Base-by-base conservation (phyloP, 495 filamentous ascomycete species). In the Aspergillus bertholletiae region DNA sequence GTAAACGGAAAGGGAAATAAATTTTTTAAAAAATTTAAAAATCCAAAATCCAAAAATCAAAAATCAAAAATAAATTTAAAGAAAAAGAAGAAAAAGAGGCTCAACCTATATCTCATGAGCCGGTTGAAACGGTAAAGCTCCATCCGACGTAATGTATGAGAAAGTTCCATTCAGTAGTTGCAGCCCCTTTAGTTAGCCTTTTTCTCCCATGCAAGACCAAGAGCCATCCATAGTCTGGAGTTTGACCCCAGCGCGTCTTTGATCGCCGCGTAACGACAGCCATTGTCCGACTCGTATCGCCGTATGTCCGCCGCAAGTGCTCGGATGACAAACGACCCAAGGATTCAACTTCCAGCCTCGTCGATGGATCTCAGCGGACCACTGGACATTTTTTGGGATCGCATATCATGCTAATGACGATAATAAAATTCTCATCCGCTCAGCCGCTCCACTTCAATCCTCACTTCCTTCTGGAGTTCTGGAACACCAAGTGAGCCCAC, bases 321-420 rank as follows among this genome's bases (percentile, higher is more conserved):
- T 44, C 46, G 46, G 51, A 53, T 54, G 35, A 58, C 50, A 49
- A 45, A 54, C 39, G 51, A 58, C 30, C 56, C 56, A 58, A 49
- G 46, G 56, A 50, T 58, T 44, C 40, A n/a, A 27, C 47, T 28
- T 49, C 30, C 41, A 49, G 45, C 37, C 53, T 37, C 12, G 47
- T 51, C 22, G 41, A 37, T 34, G 54, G 40, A 51, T 40, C 54
- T 46, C 27, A 34, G 37, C 27, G 32, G 47, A 21, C 27, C 21
- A 49, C 27, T 50, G 22, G 48, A 40, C 37, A 43, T 12, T 37
- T 37, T n/a, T 15, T 15, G 34, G 34, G 34, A 37, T 37, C 34
- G 35, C 20, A 15, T 7, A 32, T 40, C 39, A 32, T 27, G 37
- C 50, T 37, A 35, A 49, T 35, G 35, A 56, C 17, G 22, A 39